Evolutionary conservation across 306 rosid genomes (phyloP), one percentile per base, ranked within the genome.

Genomic region (Quercus glauca): DNA sequence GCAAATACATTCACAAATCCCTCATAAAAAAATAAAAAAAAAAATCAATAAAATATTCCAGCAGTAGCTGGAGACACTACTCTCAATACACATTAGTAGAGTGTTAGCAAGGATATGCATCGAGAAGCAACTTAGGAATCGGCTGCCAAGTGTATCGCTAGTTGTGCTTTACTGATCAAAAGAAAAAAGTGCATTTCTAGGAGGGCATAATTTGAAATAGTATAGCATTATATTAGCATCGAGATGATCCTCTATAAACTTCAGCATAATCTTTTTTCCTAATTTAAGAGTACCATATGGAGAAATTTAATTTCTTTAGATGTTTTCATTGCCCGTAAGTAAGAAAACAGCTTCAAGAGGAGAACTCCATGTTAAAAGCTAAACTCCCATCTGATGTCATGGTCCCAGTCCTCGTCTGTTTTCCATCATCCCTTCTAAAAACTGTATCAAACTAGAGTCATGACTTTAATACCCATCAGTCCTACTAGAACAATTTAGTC

Each of bases 1-100:
- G 87, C 89, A 84, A 61, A 76, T 64, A 71, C 37, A 68, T 81
- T 77, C 67, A 60, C 7, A 73, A 71, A 59, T 43, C 13, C 70
- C 29, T 37, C 74, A 33, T 43, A 0, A n/a, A 81, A 2, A 2
- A 19, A 81, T 31, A 65, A n/a, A 31, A 53, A 2, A 2, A 19
- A 81, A 41, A 65, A 33, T 53, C 5, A 33, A 85, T 35, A 69
- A 49, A 28, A 68, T 19, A 9, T 29, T 17, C 51, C 72, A 19
- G 72, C 13, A 8, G 51, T 15, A 20, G 3, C 35, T 45, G 20
- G n/a, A 67, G 25, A 21, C 72, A 67, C 5, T 33, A 45, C 83
- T 41, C 49, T 76, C 75, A 79, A 35, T 73, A 15, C 74, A 76
- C 41, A 26, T 17, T 28, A 37, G 75, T 19, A 28, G 15, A 59